Evolutionary conservation across 2,329 filamentous ascomycete genomes (phyloP), one percentile per base, ranked within the genome.

Genomic region (Fusarium sp.): DNA sequence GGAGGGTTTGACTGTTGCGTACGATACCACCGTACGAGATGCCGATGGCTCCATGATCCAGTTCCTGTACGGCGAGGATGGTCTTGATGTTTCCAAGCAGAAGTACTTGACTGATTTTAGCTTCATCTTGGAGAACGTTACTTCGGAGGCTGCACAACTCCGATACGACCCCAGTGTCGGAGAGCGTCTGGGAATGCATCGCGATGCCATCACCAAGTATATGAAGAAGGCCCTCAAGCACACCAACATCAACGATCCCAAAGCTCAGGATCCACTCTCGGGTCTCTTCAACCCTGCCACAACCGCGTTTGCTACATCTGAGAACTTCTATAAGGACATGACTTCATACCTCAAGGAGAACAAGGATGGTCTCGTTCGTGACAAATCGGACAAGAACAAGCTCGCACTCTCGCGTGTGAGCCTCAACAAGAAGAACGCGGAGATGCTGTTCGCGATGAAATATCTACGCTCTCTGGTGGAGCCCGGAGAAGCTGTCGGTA

Each of bases 31-130:
- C 2, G 96, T 99, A 18, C 90, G 96, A 68, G 95, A 99, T 75
- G 91, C 95, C 1, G 97, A 99, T 78, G 97, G 97, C 24, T 93
- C 92, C 4, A 87, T 99, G 75, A 87, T 99, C 5, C 96, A 99
- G 77, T 98, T 99, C 80, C 80, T 99, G 31, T 99, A 98, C 77
- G 96, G 96, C 63, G 96, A 99, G 79, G 96, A 99, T 76, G 96
- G 95, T 33, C 85, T 98, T 21, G 96, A 99, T 78, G 92, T 97
- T 50, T 93, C 93, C 4, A 98, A 98, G 80, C 93, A 97, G 74
- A 96, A 93, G 76, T 97, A 98, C 78, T 85, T 99, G 24, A 90
- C 86, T 38, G 91, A 98, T 77, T 98, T 98, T 80, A 91, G 91
- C 70, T 99, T 99, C 82, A 85, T 97, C 31, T 89, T 96, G 5